Evolutionary conservation across 2,329 filamentous ascomycete species (phyloP).

Genomic region (Paramyrothecium sp.): DNA sequence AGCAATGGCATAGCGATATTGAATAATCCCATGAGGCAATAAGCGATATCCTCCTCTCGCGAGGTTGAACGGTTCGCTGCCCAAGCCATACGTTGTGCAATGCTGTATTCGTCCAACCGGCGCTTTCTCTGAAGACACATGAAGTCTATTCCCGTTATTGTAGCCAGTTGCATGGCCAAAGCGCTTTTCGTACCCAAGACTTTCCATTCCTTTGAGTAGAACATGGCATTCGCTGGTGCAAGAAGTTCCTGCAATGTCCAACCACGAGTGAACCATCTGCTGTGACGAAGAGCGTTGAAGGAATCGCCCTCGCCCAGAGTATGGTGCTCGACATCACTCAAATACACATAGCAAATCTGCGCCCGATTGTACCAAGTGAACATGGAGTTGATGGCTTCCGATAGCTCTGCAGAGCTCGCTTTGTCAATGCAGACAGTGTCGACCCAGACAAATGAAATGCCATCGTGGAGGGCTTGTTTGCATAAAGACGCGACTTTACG

Average conservation of each 20-base stretch:
- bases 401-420: background rate
- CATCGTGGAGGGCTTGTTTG: background rate
- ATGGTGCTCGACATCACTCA: background rate
- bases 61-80: background rate
- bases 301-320: background rate
- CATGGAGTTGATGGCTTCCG: slow-evolving; percentile 1
- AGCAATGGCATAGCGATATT: slow-evolving; percentile 1
- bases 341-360: background rate
- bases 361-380: background rate
- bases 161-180: background rate
- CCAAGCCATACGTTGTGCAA: slow-evolving; percentile 1
- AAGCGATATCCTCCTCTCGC: background rate
- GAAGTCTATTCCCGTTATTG: background rate
- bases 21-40: background rate
- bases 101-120: background rate
- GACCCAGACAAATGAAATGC: background rate
- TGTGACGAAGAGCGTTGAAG: background rate
- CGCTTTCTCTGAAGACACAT: background rate
- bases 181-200: background rate
- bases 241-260: slow-evolving; percentile 1
- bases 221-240: background rate
- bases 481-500: background rate
- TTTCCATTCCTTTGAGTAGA: background rate
- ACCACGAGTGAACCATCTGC: slow-evolving; percentile 1
- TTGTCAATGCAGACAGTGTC: slow-evolving; percentile 1